A percentile compares a stretch with the other conserved stretches of the same genome.
Conservation (phyloP, 768 basidiomycete genomes). For the Boletus sp. region DNA sequence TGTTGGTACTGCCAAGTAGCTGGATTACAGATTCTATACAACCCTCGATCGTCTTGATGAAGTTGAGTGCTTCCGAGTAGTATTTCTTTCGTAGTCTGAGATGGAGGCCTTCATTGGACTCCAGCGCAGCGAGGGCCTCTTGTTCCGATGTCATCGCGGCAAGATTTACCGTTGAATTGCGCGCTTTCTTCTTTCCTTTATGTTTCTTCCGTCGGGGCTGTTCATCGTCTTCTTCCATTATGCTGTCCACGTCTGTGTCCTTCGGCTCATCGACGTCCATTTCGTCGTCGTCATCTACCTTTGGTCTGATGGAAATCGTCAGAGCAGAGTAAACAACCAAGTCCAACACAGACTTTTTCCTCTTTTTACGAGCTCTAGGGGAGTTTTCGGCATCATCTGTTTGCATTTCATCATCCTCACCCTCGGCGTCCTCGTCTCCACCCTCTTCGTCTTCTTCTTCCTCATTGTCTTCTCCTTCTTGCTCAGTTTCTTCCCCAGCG, state of each 20-base stretch:
- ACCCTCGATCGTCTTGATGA: constrained; percentile 67
- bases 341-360: constrained; percentile 22
- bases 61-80: constrained; percentile 78
- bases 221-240: constrained; percentile 40
- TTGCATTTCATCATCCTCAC: constrained; percentile 34
- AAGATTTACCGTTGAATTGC: constrained; percentile 71
- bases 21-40: constrained; percentile 72
- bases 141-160: constrained; percentile 68
- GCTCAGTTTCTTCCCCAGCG: constrained; percentile 36
- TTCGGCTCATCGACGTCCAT: constrained; percentile 58
- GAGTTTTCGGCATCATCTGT: constrained; percentile 26
- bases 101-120: constrained; percentile 61
- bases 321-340: constrained; percentile 2
- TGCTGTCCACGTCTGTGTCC: constrained; percentile 33
- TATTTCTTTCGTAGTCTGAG: constrained; percentile 80
- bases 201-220: constrained; percentile 35
- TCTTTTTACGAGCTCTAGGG: constrained; percentile 29
- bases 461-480: constrained; percentile 31
- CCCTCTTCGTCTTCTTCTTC: constrained; percentile 32
- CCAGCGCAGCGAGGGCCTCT: constrained; percentile 62
- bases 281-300: constrained; percentile 39
- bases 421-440: constrained; percentile 35
- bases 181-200: constrained; percentile 47
- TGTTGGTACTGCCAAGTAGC: constrained; percentile 82
- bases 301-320: constrained; percentile 11